Base-by-base conservation (phyloP, 768 basidiomycete species). In the Suillus cothurnatus region DNA sequence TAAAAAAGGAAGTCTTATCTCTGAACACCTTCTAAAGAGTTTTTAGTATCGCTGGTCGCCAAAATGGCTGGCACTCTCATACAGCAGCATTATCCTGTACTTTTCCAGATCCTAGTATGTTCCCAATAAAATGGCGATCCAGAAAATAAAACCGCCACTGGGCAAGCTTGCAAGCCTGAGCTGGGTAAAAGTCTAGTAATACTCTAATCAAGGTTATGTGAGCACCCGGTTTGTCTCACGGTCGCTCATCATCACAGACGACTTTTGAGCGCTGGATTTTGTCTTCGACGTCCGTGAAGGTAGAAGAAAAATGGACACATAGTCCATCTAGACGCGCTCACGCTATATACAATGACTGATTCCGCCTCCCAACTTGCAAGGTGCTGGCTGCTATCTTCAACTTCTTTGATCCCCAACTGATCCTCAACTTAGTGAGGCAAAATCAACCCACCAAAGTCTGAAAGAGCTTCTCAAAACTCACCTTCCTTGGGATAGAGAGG, bases 401-500 rank as follows among this genome's bases (percentile, higher is more conserved):
- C 23, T 36, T 11, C 38, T 52, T 49, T 52, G 23, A 63, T 55
- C 31, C 58, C 39, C 28, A 23, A 32, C 69, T 70, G 64, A 67
- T 60, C 50, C 31, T 66, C 59, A 21, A 32, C 41, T 26, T 67
- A 96, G 94, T 71, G 93, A 95, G 80, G 91, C 93, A 70, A 93
- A 90, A 74, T 81, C 81, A 70, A 84, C 90, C 68, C 88, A 92
- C 64, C 87, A 90, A 72, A 85, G 82, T 43, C 78, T 97, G 64
- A 94, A 92, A 78, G 90, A 90, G 67, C 76, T 88, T 61, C 83
- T 96, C 64, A 90, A 89, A 73, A 83, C 82, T 45, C 88, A 84
- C 66, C 87, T 89, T 60, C 92, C 94, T 39, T 95, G 90, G 84
- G 90, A 92, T 67, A 91, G 84, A 74, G 92, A 95, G 66, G 87